A percentile compares a stretch with the other conserved stretches of the same genome.
Conservation (phyloP, 1,284 basidiomycete genomes). For the Phaffia rhodozyma region DNA sequence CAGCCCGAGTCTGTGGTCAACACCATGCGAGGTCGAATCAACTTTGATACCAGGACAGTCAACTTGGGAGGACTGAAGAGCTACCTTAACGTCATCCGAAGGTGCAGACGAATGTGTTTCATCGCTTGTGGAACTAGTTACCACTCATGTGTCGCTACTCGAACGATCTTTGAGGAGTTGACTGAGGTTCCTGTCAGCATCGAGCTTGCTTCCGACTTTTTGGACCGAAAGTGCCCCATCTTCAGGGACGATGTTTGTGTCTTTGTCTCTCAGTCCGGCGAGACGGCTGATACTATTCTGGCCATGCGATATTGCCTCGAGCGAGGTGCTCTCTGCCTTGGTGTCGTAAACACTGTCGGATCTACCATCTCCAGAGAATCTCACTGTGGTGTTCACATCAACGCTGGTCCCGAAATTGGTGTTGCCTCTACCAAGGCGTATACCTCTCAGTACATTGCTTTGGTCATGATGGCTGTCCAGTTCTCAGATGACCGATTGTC, state of each 20-base stretch:
- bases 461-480: constrained; percentile 96
- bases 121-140: constrained; percentile 96
- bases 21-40: constrained; percentile 99
- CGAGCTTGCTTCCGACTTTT: constrained; percentile 95
- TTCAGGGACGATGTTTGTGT: constrained; percentile 93
- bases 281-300: constrained; percentile 96
- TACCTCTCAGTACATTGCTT: constrained; percentile 97
- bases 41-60: constrained; percentile 86
- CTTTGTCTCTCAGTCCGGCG: constrained; percentile 95
- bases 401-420: constrained; percentile 97
- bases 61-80: constrained; percentile 91
- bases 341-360: constrained; percentile 47
- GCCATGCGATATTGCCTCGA: constrained; percentile 94
- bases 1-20: constrained; percentile 99
- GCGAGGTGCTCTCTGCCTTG: constrained; percentile 81
- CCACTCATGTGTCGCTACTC: constrained; percentile 94
- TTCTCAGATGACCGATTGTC: constrained; percentile 94
- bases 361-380: constrained; percentile 97
- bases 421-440: constrained; percentile 99
- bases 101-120: constrained; percentile 89
- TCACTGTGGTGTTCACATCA: constrained; percentile 99
- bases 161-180: constrained; percentile 96
- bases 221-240: constrained; percentile 97
- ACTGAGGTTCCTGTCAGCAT: constrained; percentile 98
- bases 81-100: constrained; percentile 90